Evolutionary conservation across 176 grass and related monocot genomes (phyloP).

Genomic region (Aegilops tauschii): DNA sequence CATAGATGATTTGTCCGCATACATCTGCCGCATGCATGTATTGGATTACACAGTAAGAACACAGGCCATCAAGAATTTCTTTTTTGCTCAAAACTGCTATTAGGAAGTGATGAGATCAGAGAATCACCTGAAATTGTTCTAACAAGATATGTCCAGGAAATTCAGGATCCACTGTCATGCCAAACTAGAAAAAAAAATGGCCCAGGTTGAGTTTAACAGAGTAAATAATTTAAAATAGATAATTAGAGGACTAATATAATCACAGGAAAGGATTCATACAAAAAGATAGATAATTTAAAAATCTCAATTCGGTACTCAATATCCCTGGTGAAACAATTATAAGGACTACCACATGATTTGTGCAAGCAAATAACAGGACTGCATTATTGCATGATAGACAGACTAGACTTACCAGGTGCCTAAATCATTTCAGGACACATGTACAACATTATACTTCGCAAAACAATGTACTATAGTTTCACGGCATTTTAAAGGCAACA

Average conservation of each 20-base stretch:
- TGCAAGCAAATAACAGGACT: background rate
- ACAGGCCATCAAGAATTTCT: slow-evolving; percentile 2
- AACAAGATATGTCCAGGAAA: slow-evolving; percentile 97
- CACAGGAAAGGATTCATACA: background rate
- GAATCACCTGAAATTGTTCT: slow-evolving; percentile 90
- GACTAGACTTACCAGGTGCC: background rate
- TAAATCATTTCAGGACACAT: background rate
- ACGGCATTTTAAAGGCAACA: slow-evolving; percentile 16
- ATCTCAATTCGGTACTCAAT: background rate
- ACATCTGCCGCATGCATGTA: background rate
- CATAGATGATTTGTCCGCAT: background rate
- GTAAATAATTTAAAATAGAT: background rate
- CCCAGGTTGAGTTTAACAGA: slow-evolving; percentile 1
- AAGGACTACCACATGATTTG: slow-evolving; percentile 10
- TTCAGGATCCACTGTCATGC: slow-evolving; percentile 73
- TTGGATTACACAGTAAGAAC: background rate
- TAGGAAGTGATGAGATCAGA: slow-evolving; percentile 16
- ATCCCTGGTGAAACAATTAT: background rate
- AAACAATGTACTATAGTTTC: background rate
- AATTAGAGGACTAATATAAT: background rate
- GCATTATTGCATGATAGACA: background rate
- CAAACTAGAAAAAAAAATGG: slow-evolving; percentile 70
- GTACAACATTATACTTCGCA: background rate
- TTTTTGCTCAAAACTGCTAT: background rate
- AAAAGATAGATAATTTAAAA: background rate